A percentile compares a stretch with the other conserved stretches of the same genome.
phyloP scores from a whole-genome alignment of 495 filamentous ascomycete species.

The Wilcoxina mikolae region DNA sequence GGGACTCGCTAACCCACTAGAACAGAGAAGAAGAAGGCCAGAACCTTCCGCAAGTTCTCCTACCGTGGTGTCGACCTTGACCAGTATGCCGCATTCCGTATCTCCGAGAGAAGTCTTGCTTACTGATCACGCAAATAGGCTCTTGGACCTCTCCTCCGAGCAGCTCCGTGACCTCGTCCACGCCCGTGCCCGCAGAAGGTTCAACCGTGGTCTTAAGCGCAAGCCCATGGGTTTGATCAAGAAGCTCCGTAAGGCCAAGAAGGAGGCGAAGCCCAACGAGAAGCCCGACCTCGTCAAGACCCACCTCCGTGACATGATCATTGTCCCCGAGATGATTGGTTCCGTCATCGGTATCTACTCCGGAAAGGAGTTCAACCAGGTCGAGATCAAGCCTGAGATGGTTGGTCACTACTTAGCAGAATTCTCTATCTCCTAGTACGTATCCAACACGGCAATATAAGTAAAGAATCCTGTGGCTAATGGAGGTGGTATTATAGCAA shows the following conservation, averaged over 20 bases:
- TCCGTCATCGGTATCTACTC: constrained; percentile 97
- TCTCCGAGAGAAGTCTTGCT: background rate
- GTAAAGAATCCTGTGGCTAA: background rate
- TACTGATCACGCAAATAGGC: too few relatives aligned
- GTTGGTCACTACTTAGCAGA: constrained; percentile 98
- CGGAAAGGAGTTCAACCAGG: constrained; percentile 99
- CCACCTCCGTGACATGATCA: constrained; percentile 97
- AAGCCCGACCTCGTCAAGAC: constrained; percentile 98
- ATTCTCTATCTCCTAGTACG: constrained; percentile 99
- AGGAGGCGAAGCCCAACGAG: constrained; percentile 99
- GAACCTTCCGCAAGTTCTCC: constrained; percentile 99
- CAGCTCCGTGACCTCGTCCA: constrained; percentile 98
- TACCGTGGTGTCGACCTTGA: constrained; percentile 99
- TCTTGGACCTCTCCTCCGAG: constrained; percentile 95
- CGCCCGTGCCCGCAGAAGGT: constrained; percentile 92
- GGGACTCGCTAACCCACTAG: constrained; percentile 7
- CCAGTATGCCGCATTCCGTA: constrained; percentile 52
- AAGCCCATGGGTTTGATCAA: constrained; percentile 99
- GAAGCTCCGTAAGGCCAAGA: constrained; percentile 99
- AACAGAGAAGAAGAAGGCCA: constrained; percentile 91
- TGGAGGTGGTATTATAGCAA: constrained; percentile 44
- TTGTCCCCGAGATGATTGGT: constrained; percentile 99
- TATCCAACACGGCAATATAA: constrained; percentile 24
- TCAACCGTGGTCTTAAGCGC: constrained; percentile 99
- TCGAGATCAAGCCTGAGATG: constrained; percentile 99